Percentiles rank a stretch among this genome's conserved stretches.
Evolutionary conservation across 495 filamentous ascomycete species (phyloP).

Genomic region (Letharia columbiana): DNA sequence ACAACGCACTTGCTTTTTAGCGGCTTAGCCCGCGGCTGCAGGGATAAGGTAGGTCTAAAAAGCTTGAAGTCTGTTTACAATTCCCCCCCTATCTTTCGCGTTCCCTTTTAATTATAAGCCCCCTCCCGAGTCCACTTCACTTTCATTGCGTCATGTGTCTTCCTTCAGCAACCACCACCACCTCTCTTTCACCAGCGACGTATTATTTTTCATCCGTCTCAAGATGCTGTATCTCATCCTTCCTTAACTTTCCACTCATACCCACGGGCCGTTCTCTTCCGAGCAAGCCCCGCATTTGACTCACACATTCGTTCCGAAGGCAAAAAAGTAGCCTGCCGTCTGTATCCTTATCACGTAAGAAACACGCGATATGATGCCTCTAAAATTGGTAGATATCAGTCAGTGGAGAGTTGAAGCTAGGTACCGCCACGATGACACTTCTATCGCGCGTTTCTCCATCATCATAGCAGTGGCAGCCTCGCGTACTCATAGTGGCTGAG

Average conservation of each 20-base stretch:
- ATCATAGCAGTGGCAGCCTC: background rate
- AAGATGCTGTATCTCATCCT: no score
- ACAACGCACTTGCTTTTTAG: background rate
- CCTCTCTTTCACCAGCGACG: no score
- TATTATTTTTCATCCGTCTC: no score
- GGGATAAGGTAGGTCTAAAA: background rate
- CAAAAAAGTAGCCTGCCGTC: background rate
- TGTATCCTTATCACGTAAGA: background rate
- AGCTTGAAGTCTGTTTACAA: background rate
- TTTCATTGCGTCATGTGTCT: background rate
- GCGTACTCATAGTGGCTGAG: background rate
- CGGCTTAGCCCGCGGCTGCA: background rate
- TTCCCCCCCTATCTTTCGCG: background rate
- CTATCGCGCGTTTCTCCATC: background rate
- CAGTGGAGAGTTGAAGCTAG: background rate
- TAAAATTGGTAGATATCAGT: no score
- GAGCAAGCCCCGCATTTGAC: background rate
- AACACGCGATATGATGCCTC: background rate
- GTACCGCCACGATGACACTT: background rate
- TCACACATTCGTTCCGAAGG: background rate
- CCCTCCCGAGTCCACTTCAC: no score
- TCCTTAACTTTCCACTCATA: no score
- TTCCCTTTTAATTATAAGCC: background rate
- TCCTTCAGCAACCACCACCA: no score
- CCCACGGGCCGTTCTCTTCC: background rate